A percentile compares a stretch with the other conserved stretches of the same genome.
These are phyloP conservation scores for Epithemia pelagica DNA, from an alignment of 108 stramenopile species.

Conservation along the genomic window DNA sequence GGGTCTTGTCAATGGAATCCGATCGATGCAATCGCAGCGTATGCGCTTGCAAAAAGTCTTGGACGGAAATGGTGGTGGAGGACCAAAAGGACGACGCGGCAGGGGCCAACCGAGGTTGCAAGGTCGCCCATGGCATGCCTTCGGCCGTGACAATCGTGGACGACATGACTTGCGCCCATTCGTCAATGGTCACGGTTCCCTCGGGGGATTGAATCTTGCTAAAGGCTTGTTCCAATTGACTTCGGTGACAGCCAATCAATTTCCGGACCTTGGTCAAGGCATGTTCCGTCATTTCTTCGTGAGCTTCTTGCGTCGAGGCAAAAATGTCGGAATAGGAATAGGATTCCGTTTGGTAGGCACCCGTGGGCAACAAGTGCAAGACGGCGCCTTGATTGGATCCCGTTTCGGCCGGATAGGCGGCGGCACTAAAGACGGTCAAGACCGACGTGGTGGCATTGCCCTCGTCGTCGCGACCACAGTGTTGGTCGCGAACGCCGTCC, in stretches of 20 bases:
- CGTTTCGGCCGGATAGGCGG: constrained; percentile 22
- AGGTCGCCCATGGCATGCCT: neutral
- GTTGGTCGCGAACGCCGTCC: constrained; percentile 9
- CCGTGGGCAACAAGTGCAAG: constrained; percentile 8
- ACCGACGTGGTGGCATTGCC: constrained; percentile 1
- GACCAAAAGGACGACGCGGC: neutral
- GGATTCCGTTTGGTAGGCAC: neutral
- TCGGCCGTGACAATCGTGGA: neutral
- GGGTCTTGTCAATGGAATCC: neutral
- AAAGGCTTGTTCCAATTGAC: neutral
- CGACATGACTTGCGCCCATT: neutral
- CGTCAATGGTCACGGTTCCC: neutral
- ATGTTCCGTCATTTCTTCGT: neutral
- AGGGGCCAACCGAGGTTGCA: constrained; percentile 1
- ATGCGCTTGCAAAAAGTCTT: neutral
- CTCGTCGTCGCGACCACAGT: constrained; percentile 6
- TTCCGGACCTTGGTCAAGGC: neutral
- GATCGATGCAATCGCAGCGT: neutral
- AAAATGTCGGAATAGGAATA: neutral
- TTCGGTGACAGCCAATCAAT: neutral
- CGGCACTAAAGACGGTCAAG: constrained; percentile 18
- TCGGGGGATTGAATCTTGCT: neutral
- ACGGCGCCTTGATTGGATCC: constrained; percentile 18
- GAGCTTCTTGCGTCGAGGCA: neutral
- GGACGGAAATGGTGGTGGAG: neutral